These are phyloP conservation scores for Pyrenochaeta sp. DNA, from an alignment of 2,329 filamentous ascomycete genomes.

Conservation along the genomic window DNA sequence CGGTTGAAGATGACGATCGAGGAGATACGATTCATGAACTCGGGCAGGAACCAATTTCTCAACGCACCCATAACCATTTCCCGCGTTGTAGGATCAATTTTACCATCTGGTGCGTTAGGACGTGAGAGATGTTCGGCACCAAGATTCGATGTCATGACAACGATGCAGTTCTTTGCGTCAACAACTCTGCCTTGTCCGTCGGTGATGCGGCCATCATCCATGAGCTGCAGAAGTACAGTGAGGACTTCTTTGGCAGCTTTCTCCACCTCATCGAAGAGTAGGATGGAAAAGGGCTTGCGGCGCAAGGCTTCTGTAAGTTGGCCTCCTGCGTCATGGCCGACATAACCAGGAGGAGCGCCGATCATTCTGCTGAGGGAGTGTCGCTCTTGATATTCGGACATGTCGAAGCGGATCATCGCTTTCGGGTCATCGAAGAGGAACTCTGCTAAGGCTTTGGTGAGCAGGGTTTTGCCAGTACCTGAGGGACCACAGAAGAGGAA, in stretches of 20 bases:
- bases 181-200: constrained; percentile 95
- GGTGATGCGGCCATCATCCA: constrained; percentile 98
- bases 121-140: constrained; percentile 93
- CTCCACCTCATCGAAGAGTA: constrained; percentile 97
- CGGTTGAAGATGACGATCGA: constrained; percentile 98
- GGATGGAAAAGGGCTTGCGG: constrained; percentile 94
- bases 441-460: constrained; percentile 96
- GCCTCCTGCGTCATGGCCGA: constrained; percentile 94
- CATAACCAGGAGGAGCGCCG: constrained; percentile 94
- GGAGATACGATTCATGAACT: constrained; percentile 98
- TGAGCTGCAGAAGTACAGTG: constrained; percentile 97
- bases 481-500: constrained; percentile 99
- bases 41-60: constrained; percentile 95
- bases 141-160: constrained; percentile 98
- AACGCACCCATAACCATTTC: constrained; percentile 92
- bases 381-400: constrained; percentile 99
- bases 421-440: constrained; percentile 98
- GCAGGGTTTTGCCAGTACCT: constrained; percentile 95
- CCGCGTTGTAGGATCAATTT: constrained; percentile 82
- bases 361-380: constrained; percentile 98
- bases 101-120: constrained; percentile 78
- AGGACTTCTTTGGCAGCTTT: constrained; percentile 98
- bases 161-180: constrained; percentile 97
- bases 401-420: constrained; percentile 98
- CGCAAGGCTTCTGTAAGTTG: constrained; percentile 95